Base-by-base conservation (phyloP, 1,139 yeast species). In the Lizanozyma gosingica region DNA sequence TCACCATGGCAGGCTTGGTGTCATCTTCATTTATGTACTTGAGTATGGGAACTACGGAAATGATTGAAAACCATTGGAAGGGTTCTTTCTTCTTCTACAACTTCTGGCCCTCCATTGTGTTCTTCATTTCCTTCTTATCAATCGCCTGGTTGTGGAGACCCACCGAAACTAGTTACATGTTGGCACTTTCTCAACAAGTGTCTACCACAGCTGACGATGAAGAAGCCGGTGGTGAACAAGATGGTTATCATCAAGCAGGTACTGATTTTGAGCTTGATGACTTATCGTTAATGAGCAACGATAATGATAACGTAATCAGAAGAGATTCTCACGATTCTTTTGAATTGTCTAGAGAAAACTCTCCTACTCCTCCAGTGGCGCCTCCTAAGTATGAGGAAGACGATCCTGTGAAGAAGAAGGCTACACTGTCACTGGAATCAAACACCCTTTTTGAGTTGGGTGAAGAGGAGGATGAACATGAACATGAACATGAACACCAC, bases 81-180 rank as follows among this genome's bases (percentile, higher is more conserved):
- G 77, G 87, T 34, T 79, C 95, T 48, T 90, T 85, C 69, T 88
- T 94, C 56, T 62, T 88, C 43, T 75, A 83, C 40, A 97, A 92
- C 52, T 94, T 94, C 64, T 88, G 98, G 96, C 95, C 97, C 34
- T 81, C 95, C 45, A 75, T 87, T 37, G 83, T 90, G 14, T 94
- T 87, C 63, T 87, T 84, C 56, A 62, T 81, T 37, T 90, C 90
- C 37, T 90, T 92, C 59, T 75, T 84, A 56, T 78, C 90, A 4
- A 72, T 94, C 50, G 86, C 96, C 11, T 80, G 88, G 70, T 76
- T 92, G 48, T 94, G 98, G 98, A 80, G 98, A 62, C 98, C 98
- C 39, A 90, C 97, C 0, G 95, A 85, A 53, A 87, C 95, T 35
- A 88, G 95, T 48, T 83, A 90, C 54, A 81, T 94, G 77, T 76